These are phyloP conservation scores for Neonothopanus nambi DNA, from an alignment of 1,284 basidiomycete species.

Conservation along the genomic window DNA sequence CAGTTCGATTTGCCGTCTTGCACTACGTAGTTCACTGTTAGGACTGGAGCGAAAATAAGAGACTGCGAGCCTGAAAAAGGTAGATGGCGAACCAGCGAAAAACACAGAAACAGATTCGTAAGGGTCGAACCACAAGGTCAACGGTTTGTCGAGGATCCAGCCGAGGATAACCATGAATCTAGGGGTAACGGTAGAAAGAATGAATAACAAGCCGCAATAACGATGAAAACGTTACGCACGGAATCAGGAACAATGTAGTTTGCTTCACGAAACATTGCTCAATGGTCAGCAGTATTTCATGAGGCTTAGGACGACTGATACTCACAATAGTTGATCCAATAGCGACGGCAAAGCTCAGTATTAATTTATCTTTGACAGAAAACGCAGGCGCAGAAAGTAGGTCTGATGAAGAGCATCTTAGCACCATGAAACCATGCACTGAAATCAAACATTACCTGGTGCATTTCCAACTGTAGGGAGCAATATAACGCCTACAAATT, in stretches of 20 bases:
- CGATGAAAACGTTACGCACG: background rate
- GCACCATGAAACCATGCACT: background rate
- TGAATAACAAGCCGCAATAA: background rate
- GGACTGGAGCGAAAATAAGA: background rate
- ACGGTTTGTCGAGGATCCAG: conserved; percentile 7
- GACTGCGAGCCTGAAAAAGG: background rate
- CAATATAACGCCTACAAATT: conserved; percentile 9
- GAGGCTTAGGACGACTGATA: background rate
- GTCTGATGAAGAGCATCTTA: background rate
- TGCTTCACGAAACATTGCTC: background rate
- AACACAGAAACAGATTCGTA: conserved; percentile 1
- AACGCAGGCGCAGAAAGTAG: conserved; percentile 7
- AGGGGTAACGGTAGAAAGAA: background rate
- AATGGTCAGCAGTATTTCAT: background rate
- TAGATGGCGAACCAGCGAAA: background rate
- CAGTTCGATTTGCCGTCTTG: conserved; percentile 11
- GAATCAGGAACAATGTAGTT: conserved; percentile 10
- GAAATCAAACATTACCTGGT: background rate
- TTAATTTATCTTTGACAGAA: conserved; percentile 2
- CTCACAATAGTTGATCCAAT: conserved; percentile 10
- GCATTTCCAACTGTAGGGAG: conserved; percentile 9
- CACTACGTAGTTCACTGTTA: conserved; percentile 7
- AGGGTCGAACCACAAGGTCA: conserved; percentile 8
- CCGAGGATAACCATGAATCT: conserved; percentile 8
- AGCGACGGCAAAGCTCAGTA: conserved; percentile 7